phyloP scores from a whole-genome alignment of 192 early-diverging fungal genomes.

The Dissophora globulifera region DNA sequence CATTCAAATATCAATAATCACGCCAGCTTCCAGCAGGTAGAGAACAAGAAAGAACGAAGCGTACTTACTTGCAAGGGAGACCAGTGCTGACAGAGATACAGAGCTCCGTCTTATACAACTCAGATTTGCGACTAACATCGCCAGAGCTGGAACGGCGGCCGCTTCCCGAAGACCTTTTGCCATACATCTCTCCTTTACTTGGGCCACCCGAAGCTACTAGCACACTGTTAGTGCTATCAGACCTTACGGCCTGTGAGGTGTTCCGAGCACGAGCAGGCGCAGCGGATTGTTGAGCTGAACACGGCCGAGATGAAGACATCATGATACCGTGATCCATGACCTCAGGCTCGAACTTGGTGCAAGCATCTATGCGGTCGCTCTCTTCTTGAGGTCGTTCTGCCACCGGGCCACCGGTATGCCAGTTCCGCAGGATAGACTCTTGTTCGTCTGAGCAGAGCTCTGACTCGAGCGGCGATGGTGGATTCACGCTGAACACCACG shows the following conservation, averaged over 20 bases:
- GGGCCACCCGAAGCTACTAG: background rate
- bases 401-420: conserved; percentile 13
- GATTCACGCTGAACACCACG: conserved; percentile 40
- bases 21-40: background rate
- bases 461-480: conserved; percentile 24
- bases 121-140: conserved; percentile 23
- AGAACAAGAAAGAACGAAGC: background rate
- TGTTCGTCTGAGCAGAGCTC: conserved; percentile 31
- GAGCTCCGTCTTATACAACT: conserved; percentile 56
- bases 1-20: too few species aligned
- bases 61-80: conserved; percentile 63
- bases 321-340: conserved; percentile 10
- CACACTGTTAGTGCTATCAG: background rate
- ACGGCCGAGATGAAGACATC: background rate
- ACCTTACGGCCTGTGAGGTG: background rate
- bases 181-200: background rate
- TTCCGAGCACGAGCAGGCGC: background rate
- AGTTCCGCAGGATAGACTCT: conserved; percentile 23
- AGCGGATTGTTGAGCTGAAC: too few species aligned
- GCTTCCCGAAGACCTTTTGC: background rate
- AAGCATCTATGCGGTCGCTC: background rate
- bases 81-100: conserved; percentile 50
- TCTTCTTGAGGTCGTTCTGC: background rate
- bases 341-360: conserved; percentile 5
- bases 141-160: conserved; percentile 11